A percentile compares a stretch with the other conserved stretches of the same genome.
These are phyloP conservation scores for Trichothecium sympodiale DNA, from an alignment of 2,329 filamentous ascomycete species.

Conservation along the genomic window DNA sequence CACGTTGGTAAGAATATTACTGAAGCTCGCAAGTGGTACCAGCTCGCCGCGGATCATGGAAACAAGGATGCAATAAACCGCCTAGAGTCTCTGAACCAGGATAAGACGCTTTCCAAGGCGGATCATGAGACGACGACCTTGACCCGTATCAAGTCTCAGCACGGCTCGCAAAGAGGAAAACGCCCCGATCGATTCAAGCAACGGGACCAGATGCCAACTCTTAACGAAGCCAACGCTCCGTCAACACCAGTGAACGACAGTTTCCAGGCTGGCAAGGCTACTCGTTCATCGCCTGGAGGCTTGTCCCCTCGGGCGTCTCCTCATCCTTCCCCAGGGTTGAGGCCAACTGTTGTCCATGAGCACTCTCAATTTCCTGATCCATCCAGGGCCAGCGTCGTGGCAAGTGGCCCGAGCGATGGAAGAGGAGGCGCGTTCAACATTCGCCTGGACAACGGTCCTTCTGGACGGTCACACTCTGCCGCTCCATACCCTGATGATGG, in stretches of 20 bases:
- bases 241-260: constrained; percentile 13
- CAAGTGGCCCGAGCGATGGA: constrained; percentile 16
- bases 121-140: constrained; percentile 92
- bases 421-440: constrained; percentile 40
- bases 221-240: constrained; percentile 30
- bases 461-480: constrained; percentile 38
- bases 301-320: constrained; percentile 25
- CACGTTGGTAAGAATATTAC: constrained; percentile 73
- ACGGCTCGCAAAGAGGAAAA: constrained; percentile 56
- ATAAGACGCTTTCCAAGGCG: constrained; percentile 74
- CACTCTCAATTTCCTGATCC: constrained; percentile 35
- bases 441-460: constrained; percentile 28
- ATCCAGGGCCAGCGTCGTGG: constrained; percentile 25
- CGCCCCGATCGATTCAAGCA: constrained; percentile 50
- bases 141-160: constrained; percentile 72
- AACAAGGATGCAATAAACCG: constrained; percentile 80
- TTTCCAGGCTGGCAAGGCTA: constrained; percentile 6
- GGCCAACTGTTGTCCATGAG: constrained; percentile 26
- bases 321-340: constrained; percentile 28
- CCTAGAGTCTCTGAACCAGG: constrained; percentile 73
- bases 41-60: constrained; percentile 76
- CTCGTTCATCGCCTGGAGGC: constrained; percentile 7
- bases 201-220: constrained; percentile 34
- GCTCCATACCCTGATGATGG: constrained; percentile 65
- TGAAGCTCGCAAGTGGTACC: constrained; percentile 82